phyloP scores from a whole-genome alignment of 352 stramenopile species.

The Pythium aristosporum region DNA sequence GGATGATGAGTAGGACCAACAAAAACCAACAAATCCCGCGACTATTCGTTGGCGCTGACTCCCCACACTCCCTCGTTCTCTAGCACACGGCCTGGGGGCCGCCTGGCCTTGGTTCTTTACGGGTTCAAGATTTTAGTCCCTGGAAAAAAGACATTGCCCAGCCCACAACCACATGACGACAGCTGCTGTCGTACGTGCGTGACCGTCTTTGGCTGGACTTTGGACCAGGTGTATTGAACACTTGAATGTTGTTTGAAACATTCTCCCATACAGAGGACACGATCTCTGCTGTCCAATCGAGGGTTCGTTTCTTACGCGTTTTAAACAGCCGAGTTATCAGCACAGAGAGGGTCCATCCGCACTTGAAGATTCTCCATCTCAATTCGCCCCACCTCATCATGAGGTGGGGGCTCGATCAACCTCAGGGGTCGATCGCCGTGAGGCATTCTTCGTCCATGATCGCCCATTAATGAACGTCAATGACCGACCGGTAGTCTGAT shows the following conservation, averaged over 20 bases:
- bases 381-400: background rate
- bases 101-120: background rate
- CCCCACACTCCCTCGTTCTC: background rate
- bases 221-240: background rate
- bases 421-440: too few relatives aligned
- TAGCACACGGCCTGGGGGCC: background rate
- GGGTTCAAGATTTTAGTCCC: conserved; percentile 1
- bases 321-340: conserved; percentile 11
- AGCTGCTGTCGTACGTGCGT: conserved; percentile 15
- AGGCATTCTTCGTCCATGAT: too few relatives aligned
- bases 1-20: background rate
- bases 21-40: background rate
- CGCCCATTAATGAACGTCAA: too few relatives aligned
- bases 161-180: conserved; percentile 23
- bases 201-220: background rate
- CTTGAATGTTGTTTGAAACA: background rate
- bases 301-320: conserved; percentile 1
- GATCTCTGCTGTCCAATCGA: background rate
- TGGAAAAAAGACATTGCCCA: conserved; percentile 1
- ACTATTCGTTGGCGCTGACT: conserved; percentile 12
- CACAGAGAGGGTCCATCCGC: conserved; percentile 3
- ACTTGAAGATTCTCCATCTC: background rate
- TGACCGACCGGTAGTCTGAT: too few relatives aligned
- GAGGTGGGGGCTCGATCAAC: background rate
- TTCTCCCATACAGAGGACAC: background rate